Evolutionary conservation across 1,139 yeast genomes (phyloP).

Genomic region (Lodderomyces oxycetoniae): DNA sequence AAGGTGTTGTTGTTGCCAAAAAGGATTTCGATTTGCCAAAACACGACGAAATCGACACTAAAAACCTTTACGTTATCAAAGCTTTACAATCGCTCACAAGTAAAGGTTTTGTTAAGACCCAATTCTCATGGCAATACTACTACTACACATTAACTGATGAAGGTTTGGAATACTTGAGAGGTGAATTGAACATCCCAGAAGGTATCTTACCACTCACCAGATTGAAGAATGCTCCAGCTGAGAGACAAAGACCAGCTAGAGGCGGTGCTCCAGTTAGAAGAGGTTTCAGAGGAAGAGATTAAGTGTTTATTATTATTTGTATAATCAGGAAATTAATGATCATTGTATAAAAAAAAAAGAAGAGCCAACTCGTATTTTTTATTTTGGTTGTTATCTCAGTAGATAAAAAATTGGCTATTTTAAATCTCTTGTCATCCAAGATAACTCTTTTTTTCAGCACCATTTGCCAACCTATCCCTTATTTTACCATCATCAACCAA

Average conservation of each 20-base stretch:
- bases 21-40: slow-evolving; percentile 97
- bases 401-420: no score
- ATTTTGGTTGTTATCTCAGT: no score
- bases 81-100: slow-evolving; percentile 99
- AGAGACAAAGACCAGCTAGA: slow-evolving; percentile 51
- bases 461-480: no score
- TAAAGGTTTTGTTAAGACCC: slow-evolving; percentile 98
- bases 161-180: slow-evolving; percentile 98
- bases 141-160: slow-evolving; percentile 99
- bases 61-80: slow-evolving; percentile 97
- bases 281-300: slow-evolving; percentile 41
- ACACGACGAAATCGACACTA: slow-evolving; percentile 98
- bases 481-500: no score
- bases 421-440: no score
- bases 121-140: slow-evolving; percentile 99
- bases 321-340: no score
- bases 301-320: no score
- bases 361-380: no score
- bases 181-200: slow-evolving; percentile 97
- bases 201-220: slow-evolving; percentile 98
- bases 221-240: slow-evolving; percentile 91
- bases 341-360: no score
- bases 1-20: slow-evolving; percentile 99
- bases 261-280: slow-evolving; percentile 42
- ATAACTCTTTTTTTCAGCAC: no score